Evolutionary conservation across 257 asterid species (phyloP).

Genomic region (Primulina eburnea): DNA sequence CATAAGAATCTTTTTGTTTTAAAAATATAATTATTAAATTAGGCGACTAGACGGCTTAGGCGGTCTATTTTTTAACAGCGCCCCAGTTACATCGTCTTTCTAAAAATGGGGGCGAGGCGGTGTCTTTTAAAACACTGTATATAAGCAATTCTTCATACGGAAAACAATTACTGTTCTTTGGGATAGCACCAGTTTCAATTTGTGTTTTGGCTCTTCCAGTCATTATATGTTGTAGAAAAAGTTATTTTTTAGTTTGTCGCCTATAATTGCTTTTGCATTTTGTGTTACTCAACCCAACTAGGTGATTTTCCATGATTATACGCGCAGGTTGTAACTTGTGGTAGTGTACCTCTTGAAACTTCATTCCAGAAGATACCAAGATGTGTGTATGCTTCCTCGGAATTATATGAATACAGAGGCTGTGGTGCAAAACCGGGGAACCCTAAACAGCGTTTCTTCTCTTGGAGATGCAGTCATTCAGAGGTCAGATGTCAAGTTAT

Average conservation of each 20-base stretch:
- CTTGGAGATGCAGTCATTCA: slow-evolving; percentile 86
- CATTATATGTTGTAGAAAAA: not conserved
- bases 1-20: no score
- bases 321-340: slow-evolving; percentile 91
- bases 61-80: no score
- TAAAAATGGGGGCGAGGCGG: no score
- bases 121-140: no score
- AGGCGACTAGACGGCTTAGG: no score
- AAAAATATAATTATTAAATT: no score
- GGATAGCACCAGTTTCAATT: not conserved
- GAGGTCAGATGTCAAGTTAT: slow-evolving; percentile 58
- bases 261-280: not conserved
- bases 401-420: slow-evolving; percentile 75
- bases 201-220: not conserved
- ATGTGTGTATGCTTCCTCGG: slow-evolving; percentile 83
- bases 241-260: not conserved
- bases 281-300: not conserved
- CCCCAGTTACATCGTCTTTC: no score
- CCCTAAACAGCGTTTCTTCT: slow-evolving; percentile 62
- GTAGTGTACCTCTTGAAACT: slow-evolving; percentile 93
- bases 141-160: not conserved
- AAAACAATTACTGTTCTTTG: slow-evolving; percentile 3
- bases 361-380: slow-evolving; percentile 80
- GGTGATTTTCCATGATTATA: not conserved
- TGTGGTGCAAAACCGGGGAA: slow-evolving; percentile 71